A percentile compares a stretch with the other conserved stretches of the same genome.
Evolutionary conservation across 331 rosid genomes (phyloP).

Genomic region (Cydonia oblonga): DNA sequence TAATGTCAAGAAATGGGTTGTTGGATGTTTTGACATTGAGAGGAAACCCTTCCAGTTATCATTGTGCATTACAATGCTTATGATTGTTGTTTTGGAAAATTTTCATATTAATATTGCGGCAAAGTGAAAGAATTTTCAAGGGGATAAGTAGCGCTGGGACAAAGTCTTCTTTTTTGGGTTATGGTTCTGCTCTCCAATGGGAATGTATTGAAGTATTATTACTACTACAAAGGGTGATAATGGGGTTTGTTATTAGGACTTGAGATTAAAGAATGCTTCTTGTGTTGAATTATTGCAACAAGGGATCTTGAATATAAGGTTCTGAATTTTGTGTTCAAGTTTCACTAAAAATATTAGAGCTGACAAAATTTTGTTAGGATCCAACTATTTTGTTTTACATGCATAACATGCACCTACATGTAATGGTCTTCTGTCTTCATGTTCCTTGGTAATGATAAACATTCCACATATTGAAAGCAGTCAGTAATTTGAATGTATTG

Average conservation of each 20-base stretch:
- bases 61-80: not conserved
- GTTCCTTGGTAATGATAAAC: constrained; percentile 1
- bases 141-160: not conserved
- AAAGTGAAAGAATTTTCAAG: not conserved
- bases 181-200: not conserved
- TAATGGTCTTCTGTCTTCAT: not conserved
- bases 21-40: not conserved
- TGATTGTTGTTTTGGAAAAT: not conserved
- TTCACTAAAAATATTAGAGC: not conserved
- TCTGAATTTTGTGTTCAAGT: not conserved
- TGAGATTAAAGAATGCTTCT: not conserved
- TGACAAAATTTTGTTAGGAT: not conserved
- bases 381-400: not conserved
- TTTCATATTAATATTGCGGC: not conserved
- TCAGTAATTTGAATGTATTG: constrained; percentile 5
- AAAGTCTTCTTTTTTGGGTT: not conserved
- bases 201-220: not conserved
- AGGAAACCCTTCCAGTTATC: not conserved
- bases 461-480: not conserved
- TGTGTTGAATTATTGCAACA: not conserved
- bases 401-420: not conserved
- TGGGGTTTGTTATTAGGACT: not conserved
- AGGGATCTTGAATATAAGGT: not conserved
- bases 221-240: not conserved
- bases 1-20: not conserved